Percentiles rank a stretch among this genome's conserved stretches.
Evolutionary conservation across 768 basidiomycete species (phyloP).

Genomic region (Mycena filopes): DNA sequence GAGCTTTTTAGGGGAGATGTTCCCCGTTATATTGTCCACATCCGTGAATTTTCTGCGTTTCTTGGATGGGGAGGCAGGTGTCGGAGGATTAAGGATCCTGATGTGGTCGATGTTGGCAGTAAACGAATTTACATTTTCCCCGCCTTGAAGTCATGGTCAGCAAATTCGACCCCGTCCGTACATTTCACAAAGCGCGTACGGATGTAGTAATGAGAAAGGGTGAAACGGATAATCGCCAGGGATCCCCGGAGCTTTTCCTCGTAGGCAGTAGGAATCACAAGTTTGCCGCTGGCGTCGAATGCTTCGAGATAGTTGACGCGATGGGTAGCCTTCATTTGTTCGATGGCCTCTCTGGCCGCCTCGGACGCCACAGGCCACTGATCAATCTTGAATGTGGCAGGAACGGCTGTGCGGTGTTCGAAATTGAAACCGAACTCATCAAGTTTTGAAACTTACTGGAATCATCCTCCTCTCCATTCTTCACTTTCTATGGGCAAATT

Average conservation of each 20-base stretch:
- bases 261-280: background rate
- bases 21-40: background rate
- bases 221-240: background rate
- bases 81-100: background rate
- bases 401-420: too few relatives aligned
- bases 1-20: background rate
- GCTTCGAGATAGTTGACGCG: background rate
- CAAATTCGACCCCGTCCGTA: too few relatives aligned
- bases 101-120: background rate
- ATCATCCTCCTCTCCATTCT: background rate
- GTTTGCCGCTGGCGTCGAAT: background rate
- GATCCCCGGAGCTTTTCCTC: background rate
- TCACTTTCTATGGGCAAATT: background rate
- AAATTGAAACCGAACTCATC: background rate
- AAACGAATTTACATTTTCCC: background rate
- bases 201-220: conserved; percentile 1
- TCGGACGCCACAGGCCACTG: background rate
- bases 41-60: background rate
- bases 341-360: background rate
- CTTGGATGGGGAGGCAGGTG: background rate
- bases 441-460: background rate
- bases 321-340: background rate
- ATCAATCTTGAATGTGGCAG: background rate
- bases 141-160: too few relatives aligned
- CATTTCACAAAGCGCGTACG: too few relatives aligned